Conservation (phyloP, 2,329 filamentous ascomycete species). For the Dactylellina parvicollis region DNA sequence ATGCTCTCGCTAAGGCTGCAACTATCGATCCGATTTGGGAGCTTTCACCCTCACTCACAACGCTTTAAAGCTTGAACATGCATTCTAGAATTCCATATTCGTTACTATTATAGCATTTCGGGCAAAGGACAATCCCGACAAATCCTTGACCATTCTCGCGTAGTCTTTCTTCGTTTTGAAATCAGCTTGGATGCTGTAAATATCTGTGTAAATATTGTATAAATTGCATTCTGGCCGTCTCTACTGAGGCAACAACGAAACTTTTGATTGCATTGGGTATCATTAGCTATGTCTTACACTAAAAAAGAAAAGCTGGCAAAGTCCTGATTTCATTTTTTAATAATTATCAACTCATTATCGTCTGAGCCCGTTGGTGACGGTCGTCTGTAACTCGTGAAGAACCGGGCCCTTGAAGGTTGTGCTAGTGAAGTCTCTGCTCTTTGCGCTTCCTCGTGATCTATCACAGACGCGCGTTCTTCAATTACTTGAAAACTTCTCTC, state of each 20-base stretch:
- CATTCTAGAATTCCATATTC: no score
- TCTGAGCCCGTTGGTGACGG: conserved; percentile 21
- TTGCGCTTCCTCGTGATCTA: conserved; percentile 44
- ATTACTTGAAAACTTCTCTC: conserved; percentile 49
- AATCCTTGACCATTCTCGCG: no score
- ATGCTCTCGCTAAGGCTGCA: conserved; percentile 41
- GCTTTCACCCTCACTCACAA: neutral
- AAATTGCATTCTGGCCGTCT: no score
- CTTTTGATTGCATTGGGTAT: conserved; percentile 16
- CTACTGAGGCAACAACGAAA: no score
- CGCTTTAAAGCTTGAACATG: neutral
- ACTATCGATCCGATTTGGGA: neutral
- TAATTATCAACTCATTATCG: conserved; percentile 39
- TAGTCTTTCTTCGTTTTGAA: no score
- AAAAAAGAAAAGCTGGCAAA: neutral
- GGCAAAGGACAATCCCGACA: no score
- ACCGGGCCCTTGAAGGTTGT: conserved; percentile 24
- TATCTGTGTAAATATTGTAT: no score
- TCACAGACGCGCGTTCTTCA: conserved; percentile 45
- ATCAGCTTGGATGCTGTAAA: no score
- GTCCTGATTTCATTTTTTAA: conserved; percentile 22
- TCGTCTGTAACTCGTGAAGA: conserved; percentile 27
- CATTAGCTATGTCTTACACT: conserved; percentile 14
- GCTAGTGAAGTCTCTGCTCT: conserved; percentile 4
- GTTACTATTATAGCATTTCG: no score